phyloP scores from a whole-genome alignment of 2,329 filamentous ascomycete genomes.

The Dichotomopilus funicola region DNA sequence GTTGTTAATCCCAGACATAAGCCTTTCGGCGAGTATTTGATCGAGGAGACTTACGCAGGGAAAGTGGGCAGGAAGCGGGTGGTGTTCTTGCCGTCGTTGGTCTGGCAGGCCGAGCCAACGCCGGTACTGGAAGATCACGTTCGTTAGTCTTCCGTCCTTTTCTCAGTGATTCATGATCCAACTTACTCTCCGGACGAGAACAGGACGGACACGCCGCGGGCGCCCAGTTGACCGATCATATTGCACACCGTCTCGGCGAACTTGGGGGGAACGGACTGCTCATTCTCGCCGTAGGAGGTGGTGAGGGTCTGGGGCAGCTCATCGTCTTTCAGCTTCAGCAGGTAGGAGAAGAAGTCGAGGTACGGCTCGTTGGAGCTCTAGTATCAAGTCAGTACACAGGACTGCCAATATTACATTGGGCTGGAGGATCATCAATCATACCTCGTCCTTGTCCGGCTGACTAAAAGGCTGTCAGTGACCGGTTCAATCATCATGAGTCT shows the following conservation, averaged over 20 bases:
- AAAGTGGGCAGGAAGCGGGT: conserved; percentile 45
- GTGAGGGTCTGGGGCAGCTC: conserved; percentile 56
- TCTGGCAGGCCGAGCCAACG: conserved; percentile 52
- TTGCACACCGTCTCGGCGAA: conserved; percentile 57
- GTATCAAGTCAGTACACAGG: neutral
- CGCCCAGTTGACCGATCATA: conserved; percentile 56
- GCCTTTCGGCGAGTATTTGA: neutral
- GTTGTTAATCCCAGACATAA: neutral
- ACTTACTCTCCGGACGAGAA: conserved; percentile 45
- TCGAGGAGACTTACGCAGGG: conserved; percentile 33
- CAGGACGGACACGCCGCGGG: conserved; percentile 57
- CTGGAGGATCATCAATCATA: neutral
- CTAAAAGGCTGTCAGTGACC: neutral
- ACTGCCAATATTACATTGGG: neutral
- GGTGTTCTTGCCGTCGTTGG: conserved; percentile 45
- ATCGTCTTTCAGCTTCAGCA: conserved; percentile 44
- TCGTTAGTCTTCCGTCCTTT: neutral
- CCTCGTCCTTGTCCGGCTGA: conserved; percentile 4
- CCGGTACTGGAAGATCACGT: conserved; percentile 37
- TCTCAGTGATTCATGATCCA: neutral
- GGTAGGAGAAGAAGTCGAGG: conserved; percentile 53
- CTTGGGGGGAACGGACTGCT: conserved; percentile 53
- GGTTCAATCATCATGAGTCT: neutral
- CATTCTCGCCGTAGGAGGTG: conserved; percentile 60
- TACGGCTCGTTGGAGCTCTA: conserved; percentile 56